These are phyloP conservation scores for Paramecium sonneborni DNA, from an alignment of 73 alveolate species.

Conservation along the genomic window DNA sequence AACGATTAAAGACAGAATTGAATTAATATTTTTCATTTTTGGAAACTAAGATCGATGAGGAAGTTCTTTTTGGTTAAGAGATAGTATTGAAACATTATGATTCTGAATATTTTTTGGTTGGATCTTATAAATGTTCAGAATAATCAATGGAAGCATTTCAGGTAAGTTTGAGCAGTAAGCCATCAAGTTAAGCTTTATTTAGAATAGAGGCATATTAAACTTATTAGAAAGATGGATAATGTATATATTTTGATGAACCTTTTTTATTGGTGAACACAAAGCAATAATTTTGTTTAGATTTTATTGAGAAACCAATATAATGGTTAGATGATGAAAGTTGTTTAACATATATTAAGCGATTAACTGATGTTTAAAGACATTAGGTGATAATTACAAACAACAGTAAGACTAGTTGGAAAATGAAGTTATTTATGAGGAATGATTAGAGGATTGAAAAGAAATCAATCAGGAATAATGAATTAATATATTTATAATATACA, in stretches of 20 bases:
- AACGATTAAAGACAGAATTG: slow-evolving; percentile 13
- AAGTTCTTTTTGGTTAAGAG: slow-evolving; percentile 39
- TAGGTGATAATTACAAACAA: not conserved
- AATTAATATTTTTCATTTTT: slow-evolving; percentile 24
- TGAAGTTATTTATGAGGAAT: slow-evolving; percentile 12
- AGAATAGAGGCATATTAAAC: slow-evolving; percentile 21
- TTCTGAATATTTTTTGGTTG: slow-evolving; percentile 15
- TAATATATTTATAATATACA: slow-evolving; percentile 2
- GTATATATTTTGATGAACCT: slow-evolving; percentile 43
- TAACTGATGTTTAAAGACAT: not conserved
- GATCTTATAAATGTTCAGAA: slow-evolving; percentile 47
- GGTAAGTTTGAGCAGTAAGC: not conserved
- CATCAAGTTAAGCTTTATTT: slow-evolving; percentile 27
- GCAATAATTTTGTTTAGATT: not conserved
- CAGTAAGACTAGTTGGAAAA: slow-evolving; percentile 11
- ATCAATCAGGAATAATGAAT: not conserved
- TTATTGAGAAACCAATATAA: not conserved
- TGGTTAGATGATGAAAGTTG: slow-evolving; percentile 6
- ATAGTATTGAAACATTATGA: slow-evolving; percentile 19
- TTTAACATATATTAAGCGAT: not conserved
- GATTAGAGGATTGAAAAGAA: not conserved
- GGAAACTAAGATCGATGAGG: slow-evolving; percentile 7
- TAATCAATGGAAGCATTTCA: slow-evolving; percentile 17
- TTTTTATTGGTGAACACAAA: not conserved
- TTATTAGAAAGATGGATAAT: not conserved